Percentiles rank a stretch among this genome's conserved stretches.
Conservation (phyloP, 2,329 filamentous ascomycete genomes). For the Lachnum nothofagi region DNA sequence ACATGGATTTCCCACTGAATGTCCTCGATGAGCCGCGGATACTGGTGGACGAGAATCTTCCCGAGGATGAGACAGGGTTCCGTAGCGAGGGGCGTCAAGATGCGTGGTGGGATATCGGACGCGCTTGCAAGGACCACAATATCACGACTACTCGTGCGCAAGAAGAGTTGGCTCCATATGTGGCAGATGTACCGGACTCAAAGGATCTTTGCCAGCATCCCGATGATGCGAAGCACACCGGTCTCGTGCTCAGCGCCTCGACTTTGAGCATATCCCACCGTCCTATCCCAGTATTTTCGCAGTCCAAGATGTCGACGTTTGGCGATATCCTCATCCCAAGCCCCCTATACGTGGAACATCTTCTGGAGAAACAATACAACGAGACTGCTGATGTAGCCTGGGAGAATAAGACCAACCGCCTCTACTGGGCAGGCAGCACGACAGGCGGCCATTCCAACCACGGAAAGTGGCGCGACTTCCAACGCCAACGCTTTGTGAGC, state of each 20-base stretch:
- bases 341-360: conserved; percentile 40
- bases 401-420: conserved; percentile 44
- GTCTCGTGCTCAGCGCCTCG: not conserved
- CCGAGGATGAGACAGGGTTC: not conserved
- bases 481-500: conserved; percentile 44
- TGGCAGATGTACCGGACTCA: conserved; percentile 27
- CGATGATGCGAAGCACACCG: conserved; percentile 43
- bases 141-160: not conserved
- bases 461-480: conserved; percentile 38
- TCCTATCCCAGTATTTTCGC: conserved; percentile 44
- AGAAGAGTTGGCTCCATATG: conserved; percentile 32
- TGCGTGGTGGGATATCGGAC: not conserved
- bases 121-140: not conserved
- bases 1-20: conserved; percentile 43
- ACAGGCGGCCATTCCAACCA: conserved; percentile 43
- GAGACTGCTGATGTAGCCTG: conserved; percentile 40
- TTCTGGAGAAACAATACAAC: conserved; percentile 40
- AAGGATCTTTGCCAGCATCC: conserved; percentile 43
- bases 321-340: conserved; percentile 49
- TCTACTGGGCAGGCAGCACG: conserved; percentile 55
- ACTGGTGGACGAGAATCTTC: conserved; percentile 17
- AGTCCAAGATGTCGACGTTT: conserved; percentile 41
- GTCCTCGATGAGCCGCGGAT: conserved; percentile 45
- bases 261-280: conserved; percentile 5
- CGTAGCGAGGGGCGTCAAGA: not conserved